Evolutionary conservation across 768 basidiomycete species (phyloP).

Genomic region (Exsudoporus frostii): DNA sequence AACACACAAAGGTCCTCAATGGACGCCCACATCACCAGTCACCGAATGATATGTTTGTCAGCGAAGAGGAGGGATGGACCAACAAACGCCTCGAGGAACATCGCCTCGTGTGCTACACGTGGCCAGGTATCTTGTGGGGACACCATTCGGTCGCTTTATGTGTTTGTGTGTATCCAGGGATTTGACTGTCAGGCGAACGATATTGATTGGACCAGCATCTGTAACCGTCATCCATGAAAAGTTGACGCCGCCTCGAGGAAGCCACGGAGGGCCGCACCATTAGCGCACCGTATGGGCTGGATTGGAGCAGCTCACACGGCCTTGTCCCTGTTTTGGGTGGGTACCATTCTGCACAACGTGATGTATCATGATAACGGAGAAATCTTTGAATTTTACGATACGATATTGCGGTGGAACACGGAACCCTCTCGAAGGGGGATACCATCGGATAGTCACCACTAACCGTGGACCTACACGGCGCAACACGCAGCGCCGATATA

Average conservation of each 20-base stretch:
- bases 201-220: conserved; percentile 2
- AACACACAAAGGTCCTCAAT: neutral
- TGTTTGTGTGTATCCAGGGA: neutral
- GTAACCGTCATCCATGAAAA: neutral
- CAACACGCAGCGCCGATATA: neutral
- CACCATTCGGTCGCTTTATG: neutral
- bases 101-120: conserved; percentile 22
- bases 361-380: neutral
- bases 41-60: neutral
- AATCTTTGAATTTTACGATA: neutral
- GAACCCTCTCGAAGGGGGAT: neutral
- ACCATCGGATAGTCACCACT: neutral
- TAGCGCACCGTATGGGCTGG: neutral
- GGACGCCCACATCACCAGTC: conserved; percentile 7
- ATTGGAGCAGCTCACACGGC: neutral
- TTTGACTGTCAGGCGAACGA: neutral
- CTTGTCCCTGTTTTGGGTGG: neutral
- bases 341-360: neutral
- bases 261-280: conserved; percentile 1
- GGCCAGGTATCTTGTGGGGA: neutral
- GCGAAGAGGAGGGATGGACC: neutral
- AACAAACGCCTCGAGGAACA: conserved; percentile 13
- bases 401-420: neutral
- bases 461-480: neutral
- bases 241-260: conserved; percentile 11